Evolutionary conservation across 2,329 filamentous ascomycete genomes (phyloP), one percentile per base, ranked within the genome.

Genomic region (Phialophora verrucosa): DNA sequence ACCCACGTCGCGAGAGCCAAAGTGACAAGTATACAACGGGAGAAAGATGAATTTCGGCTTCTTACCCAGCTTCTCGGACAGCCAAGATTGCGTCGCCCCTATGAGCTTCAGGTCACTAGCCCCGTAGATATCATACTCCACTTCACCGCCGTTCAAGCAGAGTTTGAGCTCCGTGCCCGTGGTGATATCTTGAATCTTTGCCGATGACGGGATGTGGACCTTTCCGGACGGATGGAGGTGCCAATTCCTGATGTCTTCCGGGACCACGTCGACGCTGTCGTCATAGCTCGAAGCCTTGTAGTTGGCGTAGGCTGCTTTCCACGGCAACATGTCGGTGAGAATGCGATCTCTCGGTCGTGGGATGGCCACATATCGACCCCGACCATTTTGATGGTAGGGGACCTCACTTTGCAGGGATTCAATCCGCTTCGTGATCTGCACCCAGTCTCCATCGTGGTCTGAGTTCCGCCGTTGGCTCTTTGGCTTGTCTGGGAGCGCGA

Each of bases 261-360:
- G 27, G 6, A 53, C 5, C 20, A 29, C 27, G n/a, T 31, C 50
- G 5, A 29, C 27, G 27, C 50, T 53, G 7, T 2, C 14, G 12
- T 53, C 50, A 25, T 25, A 29, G 14, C 50, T 29, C 14, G 50
- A 29, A 29, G 29, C 27, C 12, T 53, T 53, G 25, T 53, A 53
- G 50, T 53, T 53, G 27, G 50, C 14, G 25, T 53, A 53, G n/a
- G 20, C 20, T 7, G 50, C 50, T 17, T 27, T 53, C 50, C 50
- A 53, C 6, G 50, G 50, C n/a, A 25, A 53, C 50, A 53, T 53
- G 50, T 27, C 50, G 27, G 50, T 53, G 14, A 53, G 50, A 7
- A 29, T 25, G 14, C 20, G 50, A 53, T 53, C 50, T 53, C 25
- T 53, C 25, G n/a, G 23, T 2, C 50, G n/a, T 7, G 50, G 50